Conservation (phyloP, 441 rosid genomes). For the Omphalea diandra region DNA sequence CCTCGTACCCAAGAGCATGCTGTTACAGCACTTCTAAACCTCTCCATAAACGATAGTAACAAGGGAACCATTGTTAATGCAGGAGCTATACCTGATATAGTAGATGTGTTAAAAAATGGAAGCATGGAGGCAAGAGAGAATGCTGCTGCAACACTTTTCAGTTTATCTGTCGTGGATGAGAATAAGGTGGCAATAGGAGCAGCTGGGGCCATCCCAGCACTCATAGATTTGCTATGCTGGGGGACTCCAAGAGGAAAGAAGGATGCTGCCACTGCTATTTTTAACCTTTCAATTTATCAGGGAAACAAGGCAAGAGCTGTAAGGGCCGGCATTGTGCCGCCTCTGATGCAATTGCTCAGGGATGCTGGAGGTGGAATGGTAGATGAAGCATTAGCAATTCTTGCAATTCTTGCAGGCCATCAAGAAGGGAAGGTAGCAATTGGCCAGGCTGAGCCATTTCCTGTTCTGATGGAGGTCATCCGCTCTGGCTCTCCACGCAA, state of each 20-base stretch:
- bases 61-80: conserved; percentile 89
- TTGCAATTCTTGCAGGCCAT: conserved; percentile 89
- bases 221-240: conserved; percentile 71
- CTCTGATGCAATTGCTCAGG: conserved; percentile 68
- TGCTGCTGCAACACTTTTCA: conserved; percentile 97
- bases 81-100: conserved; percentile 93
- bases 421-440: conserved; percentile 85
- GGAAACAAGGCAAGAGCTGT: conserved; percentile 97
- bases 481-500: conserved; percentile 91
- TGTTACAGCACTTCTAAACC: conserved; percentile 96
- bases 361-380: conserved; percentile 98
- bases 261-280: conserved; percentile 95
- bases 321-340: conserved; percentile 80
- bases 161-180: conserved; percentile 93
- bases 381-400: conserved; percentile 89
- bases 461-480: conserved; percentile 70
- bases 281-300: conserved; percentile 89
- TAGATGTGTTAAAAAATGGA: conserved; percentile 76
- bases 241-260: conserved; percentile 96
- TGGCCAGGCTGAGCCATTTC: conserved; percentile 69
- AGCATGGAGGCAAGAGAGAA: conserved; percentile 99
- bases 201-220: conserved; percentile 95
- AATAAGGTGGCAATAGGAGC: conserved; percentile 96
- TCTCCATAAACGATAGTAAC: conserved; percentile 89
- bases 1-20: conserved; percentile 94